Evolutionary conservation across 257 asterid genomes (phyloP).

Genomic region (Handroanthus guayacan): DNA sequence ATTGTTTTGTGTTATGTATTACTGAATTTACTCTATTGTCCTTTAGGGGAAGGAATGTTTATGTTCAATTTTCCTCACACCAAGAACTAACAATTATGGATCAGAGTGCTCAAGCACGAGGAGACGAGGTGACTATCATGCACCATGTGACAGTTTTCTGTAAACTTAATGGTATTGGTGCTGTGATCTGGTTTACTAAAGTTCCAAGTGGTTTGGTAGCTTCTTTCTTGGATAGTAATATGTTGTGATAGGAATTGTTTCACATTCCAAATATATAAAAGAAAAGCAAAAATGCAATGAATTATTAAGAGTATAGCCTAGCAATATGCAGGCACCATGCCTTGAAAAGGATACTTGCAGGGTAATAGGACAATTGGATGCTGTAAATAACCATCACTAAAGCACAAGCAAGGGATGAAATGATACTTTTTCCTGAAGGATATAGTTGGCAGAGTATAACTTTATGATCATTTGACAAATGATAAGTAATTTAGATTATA

Average conservation of each 20-base stretch:
- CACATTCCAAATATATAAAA: background rate
- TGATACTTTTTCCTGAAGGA: background rate
- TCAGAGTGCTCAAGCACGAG: constrained; percentile 89
- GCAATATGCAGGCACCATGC: background rate
- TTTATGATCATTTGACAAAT: background rate
- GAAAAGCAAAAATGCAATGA: constrained; percentile 1
- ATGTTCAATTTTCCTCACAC: constrained; percentile 95
- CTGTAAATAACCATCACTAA: background rate
- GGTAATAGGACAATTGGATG: constrained; percentile 12
- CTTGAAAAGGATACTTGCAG: background rate
- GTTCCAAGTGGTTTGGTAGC: constrained; percentile 17
- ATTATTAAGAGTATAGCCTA: constrained; percentile 11
- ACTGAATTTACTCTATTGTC: constrained; percentile 25
- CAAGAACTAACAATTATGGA: constrained; percentile 96
- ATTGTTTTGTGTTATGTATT: constrained; percentile 20
- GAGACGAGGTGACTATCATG: constrained; percentile 82
- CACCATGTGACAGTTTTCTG: constrained; percentile 11
- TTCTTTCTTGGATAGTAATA: constrained; percentile 10
- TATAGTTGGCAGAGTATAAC: background rate
- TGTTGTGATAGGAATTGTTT: constrained; percentile 13
- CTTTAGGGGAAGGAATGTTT: constrained; percentile 92
- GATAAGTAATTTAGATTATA: background rate
- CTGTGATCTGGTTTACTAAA: constrained; percentile 21
- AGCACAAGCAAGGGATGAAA: background rate
- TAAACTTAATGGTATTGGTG: constrained; percentile 19